A percentile compares a stretch with the other conserved stretches of the same genome.
phyloP scores from a whole-genome alignment of 2,329 filamentous ascomycete species.

The Xylaria multiplex region DNA sequence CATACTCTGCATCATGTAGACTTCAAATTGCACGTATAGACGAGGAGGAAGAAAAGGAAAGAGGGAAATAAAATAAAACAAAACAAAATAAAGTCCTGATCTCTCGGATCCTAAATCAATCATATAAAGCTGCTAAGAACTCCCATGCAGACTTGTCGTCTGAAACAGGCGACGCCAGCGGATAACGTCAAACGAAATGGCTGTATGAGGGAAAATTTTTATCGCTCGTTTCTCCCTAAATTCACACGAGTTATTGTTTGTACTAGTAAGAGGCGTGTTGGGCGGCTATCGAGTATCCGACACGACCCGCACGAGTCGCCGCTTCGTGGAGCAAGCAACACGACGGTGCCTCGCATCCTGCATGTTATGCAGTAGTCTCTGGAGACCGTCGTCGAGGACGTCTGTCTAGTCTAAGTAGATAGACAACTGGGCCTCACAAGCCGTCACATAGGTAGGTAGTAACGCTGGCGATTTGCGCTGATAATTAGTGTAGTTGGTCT shows the following conservation, averaged over 20 bases:
- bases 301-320: constrained; percentile 34
- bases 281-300: constrained; percentile 44
- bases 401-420: not conserved
- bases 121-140: constrained; percentile 17
- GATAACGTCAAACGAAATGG: not conserved
- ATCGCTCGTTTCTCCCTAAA: constrained; percentile 25
- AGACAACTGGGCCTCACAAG: constrained; percentile 7
- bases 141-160: not conserved
- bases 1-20: not conserved
- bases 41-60: too few relatives aligned
- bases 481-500: constrained; percentile 13
- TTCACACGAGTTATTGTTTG: constrained; percentile 9
- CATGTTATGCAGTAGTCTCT: constrained; percentile 41
- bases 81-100: not conserved
- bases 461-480: constrained; percentile 2
- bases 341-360: constrained; percentile 42
- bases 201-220: constrained; percentile 31
- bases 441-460: not conserved
- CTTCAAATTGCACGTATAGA: not conserved
- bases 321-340: constrained; percentile 40
- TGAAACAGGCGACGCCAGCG: not conserved
- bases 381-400: constrained; percentile 25
- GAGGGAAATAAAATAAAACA: too few relatives aligned
- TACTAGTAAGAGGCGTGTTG: constrained; percentile 41
- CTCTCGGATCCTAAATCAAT: not conserved